A percentile compares a stretch with the other conserved stretches of the same genome.
phyloP scores from a whole-genome alignment of 2,329 filamentous ascomycete species.

The Fusarium poae region DNA sequence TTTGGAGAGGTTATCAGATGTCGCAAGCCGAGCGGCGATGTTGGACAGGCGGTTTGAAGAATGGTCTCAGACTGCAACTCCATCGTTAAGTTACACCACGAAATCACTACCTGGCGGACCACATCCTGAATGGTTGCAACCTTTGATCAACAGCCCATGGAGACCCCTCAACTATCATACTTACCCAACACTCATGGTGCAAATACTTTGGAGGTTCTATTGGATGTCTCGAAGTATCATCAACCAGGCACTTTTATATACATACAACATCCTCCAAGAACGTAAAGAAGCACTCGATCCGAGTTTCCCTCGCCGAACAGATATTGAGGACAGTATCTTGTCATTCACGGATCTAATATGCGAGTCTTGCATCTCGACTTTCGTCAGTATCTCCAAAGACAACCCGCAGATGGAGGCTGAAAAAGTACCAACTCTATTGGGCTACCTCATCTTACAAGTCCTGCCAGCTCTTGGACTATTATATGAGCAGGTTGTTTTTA shows the following conservation, averaged over 20 bases:
- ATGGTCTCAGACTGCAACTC: background rate
- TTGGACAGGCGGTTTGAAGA: background rate
- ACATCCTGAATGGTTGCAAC: background rate
- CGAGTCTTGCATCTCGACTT: background rate
- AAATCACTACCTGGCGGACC: background rate
- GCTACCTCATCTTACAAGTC: background rate
- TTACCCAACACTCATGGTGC: background rate
- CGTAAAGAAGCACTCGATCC: background rate
- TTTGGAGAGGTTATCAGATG: fast-evolving
- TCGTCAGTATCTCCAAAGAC: background rate
- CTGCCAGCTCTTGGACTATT: background rate
- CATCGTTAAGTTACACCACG: background rate
- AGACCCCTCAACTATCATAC: background rate
- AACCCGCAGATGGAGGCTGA: background rate
- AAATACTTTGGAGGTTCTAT: background rate
- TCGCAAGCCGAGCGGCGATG: background rate
- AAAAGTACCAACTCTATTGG: background rate
- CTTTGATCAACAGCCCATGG: background rate
- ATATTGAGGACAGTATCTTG: background rate
- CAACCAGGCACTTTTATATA: background rate
- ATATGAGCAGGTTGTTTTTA: background rate
- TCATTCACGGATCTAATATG: background rate
- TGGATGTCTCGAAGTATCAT: background rate
- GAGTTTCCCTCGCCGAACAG: background rate
- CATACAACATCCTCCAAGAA: background rate